A percentile compares a stretch with the other conserved stretches of the same genome.
Evolutionary conservation across 371 early-diverging fungal species (phyloP).

Genomic region (Saksenaea vasiformis): DNA sequence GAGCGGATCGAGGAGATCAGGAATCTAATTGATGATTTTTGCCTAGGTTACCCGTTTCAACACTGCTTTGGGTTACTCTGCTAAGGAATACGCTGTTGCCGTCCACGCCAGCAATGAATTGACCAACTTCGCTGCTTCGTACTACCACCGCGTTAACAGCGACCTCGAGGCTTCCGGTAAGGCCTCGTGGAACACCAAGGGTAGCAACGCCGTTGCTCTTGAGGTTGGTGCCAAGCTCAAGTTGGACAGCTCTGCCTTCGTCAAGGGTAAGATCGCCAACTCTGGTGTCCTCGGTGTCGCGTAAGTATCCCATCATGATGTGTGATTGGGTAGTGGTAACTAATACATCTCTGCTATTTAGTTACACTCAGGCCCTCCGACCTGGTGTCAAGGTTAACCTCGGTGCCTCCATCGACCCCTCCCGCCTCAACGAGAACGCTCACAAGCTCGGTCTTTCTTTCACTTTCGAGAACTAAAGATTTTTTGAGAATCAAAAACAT

Average conservation of each 20-base stretch:
- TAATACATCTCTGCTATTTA: not conserved
- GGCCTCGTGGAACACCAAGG: conserved; percentile 88
- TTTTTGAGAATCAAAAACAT: not conserved
- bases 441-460: conserved; percentile 94
- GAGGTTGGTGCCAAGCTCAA: conserved; percentile 96
- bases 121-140: conserved; percentile 82
- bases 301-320: conserved; percentile 29
- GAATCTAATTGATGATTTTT: conserved; percentile 3
- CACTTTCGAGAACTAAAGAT: conserved; percentile 78
- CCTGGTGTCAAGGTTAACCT: conserved; percentile 94
- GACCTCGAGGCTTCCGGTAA: conserved; percentile 93
- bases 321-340: not conserved
- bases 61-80: conserved; percentile 83
- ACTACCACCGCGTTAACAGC: conserved; percentile 92
- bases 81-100: conserved; percentile 85
- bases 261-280: conserved; percentile 98
- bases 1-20: not conserved
- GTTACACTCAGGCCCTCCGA: conserved; percentile 91
- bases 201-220: conserved; percentile 74
- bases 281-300: conserved; percentile 89
- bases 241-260: conserved; percentile 85
- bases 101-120: conserved; percentile 80
- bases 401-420: conserved; percentile 91
- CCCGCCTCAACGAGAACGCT: conserved; percentile 88
- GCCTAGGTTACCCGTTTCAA: conserved; percentile 80